Conservation (phyloP, 1,284 basidiomycete species). For the Pseudozyma hubeiensis region DNA sequence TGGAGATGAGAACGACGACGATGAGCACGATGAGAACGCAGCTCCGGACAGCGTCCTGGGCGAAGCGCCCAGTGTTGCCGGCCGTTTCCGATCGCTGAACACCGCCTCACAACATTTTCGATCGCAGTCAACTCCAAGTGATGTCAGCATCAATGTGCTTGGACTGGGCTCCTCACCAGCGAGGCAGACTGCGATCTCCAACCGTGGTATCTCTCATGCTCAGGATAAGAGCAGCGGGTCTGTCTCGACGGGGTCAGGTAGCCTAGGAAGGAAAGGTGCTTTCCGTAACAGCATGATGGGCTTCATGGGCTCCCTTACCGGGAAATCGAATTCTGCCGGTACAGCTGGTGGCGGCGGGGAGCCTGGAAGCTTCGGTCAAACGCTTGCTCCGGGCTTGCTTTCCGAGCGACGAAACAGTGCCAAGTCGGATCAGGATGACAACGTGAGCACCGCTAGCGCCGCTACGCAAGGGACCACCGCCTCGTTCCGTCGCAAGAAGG, state of each 20-base stretch:
- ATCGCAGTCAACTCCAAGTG: slow-evolving; percentile 26
- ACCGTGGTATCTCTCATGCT: slow-evolving; percentile 5
- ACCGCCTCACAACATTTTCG: slow-evolving; percentile 23
- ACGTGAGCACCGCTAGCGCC: slow-evolving; percentile 34
- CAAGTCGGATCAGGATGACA: slow-evolving; percentile 42
- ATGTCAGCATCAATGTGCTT: slow-evolving; percentile 19
- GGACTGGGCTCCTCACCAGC: slow-evolving; percentile 10
- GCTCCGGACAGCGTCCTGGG: slow-evolving; percentile 15
- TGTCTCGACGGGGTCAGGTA: slow-evolving; percentile 9
- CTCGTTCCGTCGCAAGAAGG: slow-evolving; percentile 45
- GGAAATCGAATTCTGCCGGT: slow-evolving; percentile 12
- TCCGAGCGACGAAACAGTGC: slow-evolving; percentile 32
- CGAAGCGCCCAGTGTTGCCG: slow-evolving; percentile 7
- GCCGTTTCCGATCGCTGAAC: slow-evolving; percentile 24
- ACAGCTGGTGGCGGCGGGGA: background rate
- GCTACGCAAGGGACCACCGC: slow-evolving; percentile 50
- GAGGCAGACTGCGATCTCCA: slow-evolving; percentile 1
- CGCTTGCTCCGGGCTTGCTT: slow-evolving; percentile 19
- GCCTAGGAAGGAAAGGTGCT: slow-evolving; percentile 25
- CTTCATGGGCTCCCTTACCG: slow-evolving; percentile 42
- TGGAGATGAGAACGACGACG: slow-evolving; percentile 21
- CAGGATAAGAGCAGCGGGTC: slow-evolving; percentile 10
- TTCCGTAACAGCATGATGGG: slow-evolving; percentile 51
- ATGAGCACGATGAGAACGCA: slow-evolving; percentile 36
- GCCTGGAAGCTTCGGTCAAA: background rate